Evolutionary conservation across 768 basidiomycete species (phyloP), one percentile per base, ranked within the genome.

Genomic region (Cytidiella melzeri): DNA sequence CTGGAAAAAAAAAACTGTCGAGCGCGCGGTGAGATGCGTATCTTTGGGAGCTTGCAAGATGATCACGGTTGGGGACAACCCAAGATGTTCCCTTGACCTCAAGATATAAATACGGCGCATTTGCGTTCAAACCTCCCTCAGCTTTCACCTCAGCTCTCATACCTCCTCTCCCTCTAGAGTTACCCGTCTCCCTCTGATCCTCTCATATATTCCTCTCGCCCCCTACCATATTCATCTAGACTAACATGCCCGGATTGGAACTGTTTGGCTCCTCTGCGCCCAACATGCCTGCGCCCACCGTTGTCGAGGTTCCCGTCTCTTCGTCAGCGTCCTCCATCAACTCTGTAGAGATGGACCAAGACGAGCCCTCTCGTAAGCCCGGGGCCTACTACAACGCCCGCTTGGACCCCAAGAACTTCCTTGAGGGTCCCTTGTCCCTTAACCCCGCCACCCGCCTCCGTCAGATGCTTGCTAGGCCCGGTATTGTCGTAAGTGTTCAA

Each of bases 371-470:
- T 1, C 46, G 53, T 12, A 43, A 48, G n/a, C 40, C 53, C 3
- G 61, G 48, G 10, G 66, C 65, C 2, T 87, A 86, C 64, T 77
- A 80, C 62, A 88, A 87, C 59, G 47, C 84, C 41, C 83, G 84
- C 25, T 66, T 87, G 13, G 81, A 85, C 62, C 80, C 84, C 21
- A 73, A 74, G 59, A 83, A 85, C 62, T 87, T 73, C 63, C 61
- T 83, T 40, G 75, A 85, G 5, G 85, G 84, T 1, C 82, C 84
- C 3, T 67, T 88, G 5, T 87, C 86, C 1, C 60, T 66, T 50
- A 81, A 87, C 58, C 76, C 86, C 15, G 74, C 84, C 5, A 89
- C 85, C 0, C 77, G 86, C 34, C 75, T 89, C 39, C 80, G 85
- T 37, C 69, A 70, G 48, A 61, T 70, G 67, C 63, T 69, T 30